Evolutionary conservation across 2,329 filamentous ascomycete species (phyloP).

Genomic region (Pseudogymnoascus sp.): DNA sequence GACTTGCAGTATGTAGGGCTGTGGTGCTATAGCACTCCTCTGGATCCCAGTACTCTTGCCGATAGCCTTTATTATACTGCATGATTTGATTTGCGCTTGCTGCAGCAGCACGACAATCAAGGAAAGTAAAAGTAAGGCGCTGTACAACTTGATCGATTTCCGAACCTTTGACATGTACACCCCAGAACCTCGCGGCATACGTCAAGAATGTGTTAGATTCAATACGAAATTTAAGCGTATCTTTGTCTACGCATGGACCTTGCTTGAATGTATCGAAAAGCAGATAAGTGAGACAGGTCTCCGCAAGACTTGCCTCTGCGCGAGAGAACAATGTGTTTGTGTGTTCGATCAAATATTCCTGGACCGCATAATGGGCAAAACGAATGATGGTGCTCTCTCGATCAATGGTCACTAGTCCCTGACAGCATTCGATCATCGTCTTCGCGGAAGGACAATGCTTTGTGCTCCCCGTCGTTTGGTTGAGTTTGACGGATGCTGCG

Average conservation of each 20-base stretch:
- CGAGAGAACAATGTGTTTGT: neutral
- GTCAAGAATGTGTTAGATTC: neutral
- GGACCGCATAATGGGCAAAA: neutral
- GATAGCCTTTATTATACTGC: neutral
- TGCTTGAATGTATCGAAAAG: neutral
- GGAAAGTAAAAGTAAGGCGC: neutral
- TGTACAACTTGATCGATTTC: neutral
- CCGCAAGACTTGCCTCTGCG: neutral
- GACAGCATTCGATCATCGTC: neutral
- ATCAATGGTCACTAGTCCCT: neutral
- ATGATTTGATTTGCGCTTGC: neutral
- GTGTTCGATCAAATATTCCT: neutral
- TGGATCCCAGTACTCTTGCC: neutral
- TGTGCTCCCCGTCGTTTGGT: neutral
- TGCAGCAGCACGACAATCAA: neutral
- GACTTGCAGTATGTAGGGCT: neutral
- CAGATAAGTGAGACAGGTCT: neutral
- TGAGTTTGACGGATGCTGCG: conserved; percentile 23
- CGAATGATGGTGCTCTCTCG: neutral
- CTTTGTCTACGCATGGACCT: neutral
- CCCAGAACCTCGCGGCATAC: neutral
- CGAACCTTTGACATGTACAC: neutral
- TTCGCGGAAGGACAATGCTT: neutral
- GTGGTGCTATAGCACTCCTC: neutral
- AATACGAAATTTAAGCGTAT: neutral